Conservation (phyloP, 2,329 filamentous ascomycete species). For the Colletotrichum higginsianum region DNA sequence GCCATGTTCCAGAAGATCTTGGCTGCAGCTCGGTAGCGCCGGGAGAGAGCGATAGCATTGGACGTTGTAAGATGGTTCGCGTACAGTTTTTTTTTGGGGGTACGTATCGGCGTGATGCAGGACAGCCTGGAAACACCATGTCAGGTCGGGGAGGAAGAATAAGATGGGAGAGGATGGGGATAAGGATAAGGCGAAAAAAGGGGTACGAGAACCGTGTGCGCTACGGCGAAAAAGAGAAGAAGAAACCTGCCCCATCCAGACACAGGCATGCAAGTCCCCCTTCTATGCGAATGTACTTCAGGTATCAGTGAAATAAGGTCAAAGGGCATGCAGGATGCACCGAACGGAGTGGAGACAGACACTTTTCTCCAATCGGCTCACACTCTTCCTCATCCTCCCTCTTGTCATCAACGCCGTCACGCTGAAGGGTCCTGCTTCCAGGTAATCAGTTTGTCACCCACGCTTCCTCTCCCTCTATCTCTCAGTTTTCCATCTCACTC, state of each 20-base stretch:
- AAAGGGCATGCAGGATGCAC: conserved; percentile 5
- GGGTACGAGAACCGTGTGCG: neutral
- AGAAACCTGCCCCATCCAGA: too few species aligned
- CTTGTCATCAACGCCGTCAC: neutral
- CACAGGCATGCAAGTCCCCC: too few species aligned
- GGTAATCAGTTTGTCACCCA: too few species aligned
- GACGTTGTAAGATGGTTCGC: conserved; percentile 1
- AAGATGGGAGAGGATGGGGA: neutral
- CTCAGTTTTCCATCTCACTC: neutral
- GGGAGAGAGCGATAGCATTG: conserved; percentile 20
- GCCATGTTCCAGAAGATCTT: conserved; percentile 40
- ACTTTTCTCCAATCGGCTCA: neutral
- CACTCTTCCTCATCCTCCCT: neutral
- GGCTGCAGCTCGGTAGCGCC: conserved; percentile 38
- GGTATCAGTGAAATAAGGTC: conserved; percentile 1
- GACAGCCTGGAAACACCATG: neutral
- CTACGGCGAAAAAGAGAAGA: too few species aligned
- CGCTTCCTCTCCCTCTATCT: too few species aligned
- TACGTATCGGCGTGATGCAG: neutral
- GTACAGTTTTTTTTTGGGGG: neutral
- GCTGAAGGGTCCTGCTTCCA: too few species aligned
- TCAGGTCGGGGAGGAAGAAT: neutral
- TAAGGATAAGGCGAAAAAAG: too few species aligned
- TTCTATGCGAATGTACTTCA: too few species aligned
- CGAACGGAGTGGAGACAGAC: neutral